A percentile compares a stretch with the other conserved stretches of the same genome.
These are phyloP conservation scores for Akanthomyces dipterigenus DNA, from an alignment of 2,329 filamentous ascomycete genomes.

Conservation along the genomic window DNA sequence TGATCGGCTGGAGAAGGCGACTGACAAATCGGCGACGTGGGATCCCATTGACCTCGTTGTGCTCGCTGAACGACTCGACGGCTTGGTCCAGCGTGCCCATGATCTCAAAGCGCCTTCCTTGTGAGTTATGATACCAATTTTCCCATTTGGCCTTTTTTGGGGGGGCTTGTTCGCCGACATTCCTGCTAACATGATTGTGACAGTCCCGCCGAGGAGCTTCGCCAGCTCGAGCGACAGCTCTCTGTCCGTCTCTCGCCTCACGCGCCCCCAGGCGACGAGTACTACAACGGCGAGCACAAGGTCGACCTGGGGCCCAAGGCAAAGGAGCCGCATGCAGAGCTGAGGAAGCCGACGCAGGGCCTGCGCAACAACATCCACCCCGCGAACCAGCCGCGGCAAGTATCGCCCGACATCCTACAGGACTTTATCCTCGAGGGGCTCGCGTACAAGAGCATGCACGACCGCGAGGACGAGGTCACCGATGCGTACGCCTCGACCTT, in stretches of 20 bases:
- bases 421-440: slow-evolving; percentile 27
- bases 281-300: not conserved
- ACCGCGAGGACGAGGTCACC: slow-evolving; percentile 24
- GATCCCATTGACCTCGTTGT: not conserved
- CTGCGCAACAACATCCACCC: not conserved
- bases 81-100: not conserved
- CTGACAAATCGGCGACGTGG: not conserved
- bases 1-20: not conserved
- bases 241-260: not conserved
- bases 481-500: slow-evolving; percentile 27
- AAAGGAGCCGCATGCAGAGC: not conserved
- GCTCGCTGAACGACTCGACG: not conserved
- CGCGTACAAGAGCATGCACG: slow-evolving; percentile 26
- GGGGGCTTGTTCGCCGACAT: not conserved
- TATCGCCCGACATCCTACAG: slow-evolving; percentile 19
- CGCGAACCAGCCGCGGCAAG: slow-evolving; percentile 5
- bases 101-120: not conserved
- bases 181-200: not conserved
- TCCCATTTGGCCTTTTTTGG: not conserved
- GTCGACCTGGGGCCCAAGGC: not conserved
- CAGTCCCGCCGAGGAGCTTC: not conserved
- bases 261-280: not conserved
- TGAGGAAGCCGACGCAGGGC: not conserved
- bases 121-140: not conserved
- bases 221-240: not conserved